Evolutionary conservation across 2,329 filamentous ascomycete genomes (phyloP), one percentile per base, ranked within the genome.

Genomic region (Xylariaceae sp.): DNA sequence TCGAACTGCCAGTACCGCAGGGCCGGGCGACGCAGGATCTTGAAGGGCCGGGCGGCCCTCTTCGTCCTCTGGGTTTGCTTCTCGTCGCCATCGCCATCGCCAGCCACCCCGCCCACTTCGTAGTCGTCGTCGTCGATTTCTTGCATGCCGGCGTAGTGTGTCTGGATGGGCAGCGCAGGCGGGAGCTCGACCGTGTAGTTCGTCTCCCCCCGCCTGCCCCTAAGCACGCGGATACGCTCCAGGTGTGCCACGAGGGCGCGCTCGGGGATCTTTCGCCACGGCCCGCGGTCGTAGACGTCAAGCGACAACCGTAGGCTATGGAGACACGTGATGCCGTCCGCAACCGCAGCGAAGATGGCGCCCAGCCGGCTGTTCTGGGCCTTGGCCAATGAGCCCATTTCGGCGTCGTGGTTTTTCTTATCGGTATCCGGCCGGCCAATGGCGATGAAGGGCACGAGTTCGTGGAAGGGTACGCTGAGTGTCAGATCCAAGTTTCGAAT

Each of bases 1-100:
- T 36, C 51, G 36, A 69, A 68, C n/a, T 68, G 61, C 67, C 67
- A 70, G 48, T 68, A 70, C 9, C 68, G 57, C 13, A 69, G 37
- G 16, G 56, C 52, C 11, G 64, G 59, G 10, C 66, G 63, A 4
- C 68, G 62, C 16, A 59, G 57, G 35, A 70, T 42, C 10, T 45
- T 21, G 33, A 68, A 68, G 3, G 59, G 55, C 7, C 32, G 35
- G 7, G 13, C n/a, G 13, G 18, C 21, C 16, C 26, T 32, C 20
- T n/a, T 24, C 20, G 24, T 16, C 20, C 24, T 24, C 15, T 21
- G 23, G 6, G 3, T 20, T 10, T 23, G 24, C 13, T 13, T 46
- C 15, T 39, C 49, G 37, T 23, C 45, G 10, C 13, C 15, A 13
- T 24, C n/a, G 7, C 13, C 29, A 4, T 21, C 24, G n/a, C n/a